Conservation (phyloP, 129 eudicot species). For the Flaveria trinervia region DNA sequence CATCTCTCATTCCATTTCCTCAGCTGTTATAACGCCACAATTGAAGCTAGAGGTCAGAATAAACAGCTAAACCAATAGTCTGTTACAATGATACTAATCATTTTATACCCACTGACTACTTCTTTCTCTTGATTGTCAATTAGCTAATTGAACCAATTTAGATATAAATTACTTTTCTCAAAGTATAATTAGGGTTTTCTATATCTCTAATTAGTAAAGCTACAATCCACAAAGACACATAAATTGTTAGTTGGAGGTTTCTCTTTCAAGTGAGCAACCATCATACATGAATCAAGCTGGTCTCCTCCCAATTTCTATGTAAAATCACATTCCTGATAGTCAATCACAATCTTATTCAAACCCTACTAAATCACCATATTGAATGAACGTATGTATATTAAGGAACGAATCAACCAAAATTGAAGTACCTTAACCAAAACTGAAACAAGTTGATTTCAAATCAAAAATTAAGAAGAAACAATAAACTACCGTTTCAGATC, state of each 20-base stretch:
- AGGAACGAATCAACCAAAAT: background rate
- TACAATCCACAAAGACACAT: constrained; percentile 9
- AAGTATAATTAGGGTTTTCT: constrained; percentile 21
- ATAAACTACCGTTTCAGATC: constrained; percentile 85
- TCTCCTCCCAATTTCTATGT: background rate
- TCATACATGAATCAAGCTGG: background rate
- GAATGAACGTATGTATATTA: constrained; percentile 8
- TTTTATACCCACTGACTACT: background rate
- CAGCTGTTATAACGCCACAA: constrained; percentile 51
- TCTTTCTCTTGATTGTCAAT: background rate
- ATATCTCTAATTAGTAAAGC: background rate
- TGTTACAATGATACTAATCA: background rate
- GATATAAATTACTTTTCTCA: constrained; percentile 2
- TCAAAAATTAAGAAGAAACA: background rate
- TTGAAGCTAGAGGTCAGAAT: constrained; percentile 20
- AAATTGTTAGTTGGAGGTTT: background rate
- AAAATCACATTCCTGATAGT: constrained; percentile 21
- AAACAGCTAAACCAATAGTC: constrained; percentile 18
- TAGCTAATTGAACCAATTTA: background rate
- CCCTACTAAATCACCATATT: constrained; percentile 28
- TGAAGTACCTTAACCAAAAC: background rate
- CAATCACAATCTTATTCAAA: background rate
- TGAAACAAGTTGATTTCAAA: background rate
- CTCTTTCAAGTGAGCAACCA: constrained; percentile 9
- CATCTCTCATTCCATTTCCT: constrained; percentile 99